Base-by-base conservation (phyloP, 345 rosid genomes). In the Pugionium dolabratum region DNA sequence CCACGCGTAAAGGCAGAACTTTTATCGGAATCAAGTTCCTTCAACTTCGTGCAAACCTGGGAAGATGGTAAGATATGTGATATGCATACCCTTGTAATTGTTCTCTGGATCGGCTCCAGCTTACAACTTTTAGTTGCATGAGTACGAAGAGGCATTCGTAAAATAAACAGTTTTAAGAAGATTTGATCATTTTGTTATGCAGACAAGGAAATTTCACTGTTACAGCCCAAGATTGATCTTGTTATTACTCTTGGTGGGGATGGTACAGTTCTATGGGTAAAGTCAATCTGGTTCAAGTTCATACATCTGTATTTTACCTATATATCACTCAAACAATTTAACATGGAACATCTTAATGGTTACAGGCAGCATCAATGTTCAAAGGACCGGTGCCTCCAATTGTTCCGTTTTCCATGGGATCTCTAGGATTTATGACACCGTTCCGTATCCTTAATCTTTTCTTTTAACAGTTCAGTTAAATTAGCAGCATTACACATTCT, bases 211-310 rank as follows among this genome's bases (percentile, higher is more conserved):
- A 77, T 95, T 75, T 75, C 58, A 49, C 85, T 58, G 39, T 84
- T 95, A 66, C 98, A 91, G 78, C 71, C 85, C 36, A 82, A 89
- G 74, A 91, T 95, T 69, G 99, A 95, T 79, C 90, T 95, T 65
- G 91, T 95, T 40, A 85, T 89, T 58, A 91, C 99, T 66, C 99
- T 95, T 74, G 99, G 99, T 71, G 99, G 99, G n/a, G 99, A 95
- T 80, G 99, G 99, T 64, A 95, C 99, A 35, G 98, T 95, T 51
- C 90, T 95, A 43, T 95, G 99, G 98, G 99, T 95, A 86, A 59
- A 18, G 88, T 70, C 48, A 59, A 57, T 46, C 8, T 28, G 18
- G 26, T 46, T 28, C 52, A 18, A 65, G 27, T 34, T 47, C 18
- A 49, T 7, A 41, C 10, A 30, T 68, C 36, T 48, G 45, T 54